Conservation (phyloP, 352 stramenopile genomes). For the Blastocystis hominis region DNA sequence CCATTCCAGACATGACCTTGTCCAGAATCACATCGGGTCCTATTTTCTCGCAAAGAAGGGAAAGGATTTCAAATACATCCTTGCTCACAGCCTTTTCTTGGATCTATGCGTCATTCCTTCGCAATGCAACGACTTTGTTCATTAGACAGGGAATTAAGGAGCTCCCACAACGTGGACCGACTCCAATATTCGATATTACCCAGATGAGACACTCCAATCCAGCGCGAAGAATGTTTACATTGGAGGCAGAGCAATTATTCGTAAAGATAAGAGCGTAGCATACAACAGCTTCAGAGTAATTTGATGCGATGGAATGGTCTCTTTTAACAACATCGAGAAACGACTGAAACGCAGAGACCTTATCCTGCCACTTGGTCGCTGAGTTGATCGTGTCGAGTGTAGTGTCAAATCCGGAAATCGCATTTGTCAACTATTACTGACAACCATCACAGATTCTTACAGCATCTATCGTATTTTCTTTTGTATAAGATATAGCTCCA, state of each 20-base stretch:
- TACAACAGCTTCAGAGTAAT: slow-evolving; percentile 8
- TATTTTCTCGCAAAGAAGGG: slow-evolving; percentile 13
- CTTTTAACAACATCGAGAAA: not conserved
- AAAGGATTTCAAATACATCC: not conserved
- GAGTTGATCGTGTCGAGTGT: not conserved
- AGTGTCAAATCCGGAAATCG: not conserved
- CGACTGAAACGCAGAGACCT: not conserved
- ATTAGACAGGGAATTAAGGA: not conserved
- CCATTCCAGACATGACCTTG: not conserved
- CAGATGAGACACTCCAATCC: not conserved
- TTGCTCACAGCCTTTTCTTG: not conserved
- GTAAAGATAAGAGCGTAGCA: not conserved
- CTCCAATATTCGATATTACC: not conserved
- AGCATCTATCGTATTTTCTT: slow-evolving; percentile 5
- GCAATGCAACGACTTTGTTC: not conserved
- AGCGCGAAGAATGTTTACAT: slow-evolving; percentile 44
- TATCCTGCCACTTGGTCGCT: slow-evolving; percentile 33
- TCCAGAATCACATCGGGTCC: not conserved
- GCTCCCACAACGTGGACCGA: not conserved
- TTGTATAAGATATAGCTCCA: slow-evolving; percentile 9
- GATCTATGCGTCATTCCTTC: not conserved
- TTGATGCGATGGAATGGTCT: not conserved
- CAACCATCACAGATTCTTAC: not conserved
- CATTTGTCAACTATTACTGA: not conserved
- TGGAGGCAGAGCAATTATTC: slow-evolving; percentile 19